Percentiles rank a stretch among this genome's conserved stretches.
Conservation (phyloP, 371 early-diverging fungal species). For the Rhizopus stolonifer region DNA sequence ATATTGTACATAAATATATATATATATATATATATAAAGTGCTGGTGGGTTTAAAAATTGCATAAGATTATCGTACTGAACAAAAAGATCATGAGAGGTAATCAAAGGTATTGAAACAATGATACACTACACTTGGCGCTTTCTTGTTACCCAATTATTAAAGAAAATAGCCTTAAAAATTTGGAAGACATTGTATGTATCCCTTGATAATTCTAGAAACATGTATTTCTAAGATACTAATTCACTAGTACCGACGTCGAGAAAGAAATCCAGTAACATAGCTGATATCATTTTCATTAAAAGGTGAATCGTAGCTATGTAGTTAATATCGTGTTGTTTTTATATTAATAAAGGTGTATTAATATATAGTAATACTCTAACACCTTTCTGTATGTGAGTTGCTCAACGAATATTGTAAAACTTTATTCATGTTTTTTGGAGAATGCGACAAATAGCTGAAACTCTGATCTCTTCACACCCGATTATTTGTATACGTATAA, state of each 20-base stretch:
- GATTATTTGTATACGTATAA: not conserved
- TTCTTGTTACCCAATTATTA: slow-evolving; percentile 5
- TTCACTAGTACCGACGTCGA: slow-evolving; percentile 3
- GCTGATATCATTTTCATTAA: slow-evolving; percentile 4
- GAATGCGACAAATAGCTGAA: not conserved
- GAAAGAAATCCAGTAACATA: slow-evolving; percentile 3
- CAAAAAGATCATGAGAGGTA: slow-evolving; percentile 4
- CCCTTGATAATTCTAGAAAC: slow-evolving; percentile 6
- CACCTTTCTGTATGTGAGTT: not conserved
- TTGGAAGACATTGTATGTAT: slow-evolving; percentile 3
- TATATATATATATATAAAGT: slow-evolving; percentile 2
- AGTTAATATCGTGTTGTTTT: not conserved
- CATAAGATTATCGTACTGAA: slow-evolving; percentile 6
- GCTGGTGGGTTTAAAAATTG: slow-evolving; percentile 4
- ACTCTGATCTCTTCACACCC: not conserved
- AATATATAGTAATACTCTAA: not conserved
- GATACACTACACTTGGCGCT: slow-evolving; percentile 2
- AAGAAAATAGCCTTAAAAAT: not conserved
- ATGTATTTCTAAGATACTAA: slow-evolving; percentile 1
- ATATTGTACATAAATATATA: slow-evolving; percentile 10
- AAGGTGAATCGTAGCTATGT: slow-evolving; percentile 1
- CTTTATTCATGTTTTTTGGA: not conserved
- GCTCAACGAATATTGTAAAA: too few relatives aligned
- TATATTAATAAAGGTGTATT: not conserved
- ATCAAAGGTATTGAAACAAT: slow-evolving; percentile 1